phyloP scores from a whole-genome alignment of 495 filamentous ascomycete genomes.

The Trichoderma erinaceum region DNA sequence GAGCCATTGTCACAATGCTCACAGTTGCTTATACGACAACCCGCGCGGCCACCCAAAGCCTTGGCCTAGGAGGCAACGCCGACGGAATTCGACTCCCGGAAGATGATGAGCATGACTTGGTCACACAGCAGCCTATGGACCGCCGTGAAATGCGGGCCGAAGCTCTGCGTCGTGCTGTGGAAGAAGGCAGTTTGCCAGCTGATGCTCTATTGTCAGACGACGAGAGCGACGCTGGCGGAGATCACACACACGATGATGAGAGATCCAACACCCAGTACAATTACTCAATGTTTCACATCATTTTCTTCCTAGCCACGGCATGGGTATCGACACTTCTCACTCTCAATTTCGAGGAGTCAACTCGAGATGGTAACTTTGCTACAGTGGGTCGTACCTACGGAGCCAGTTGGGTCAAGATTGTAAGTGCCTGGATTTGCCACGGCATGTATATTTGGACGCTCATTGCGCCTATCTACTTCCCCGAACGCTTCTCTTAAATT shows the following conservation, averaged over 20 bases:
- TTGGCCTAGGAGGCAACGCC: conserved; percentile 65
- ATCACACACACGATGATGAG: conserved; percentile 76
- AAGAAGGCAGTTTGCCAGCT: conserved; percentile 83
- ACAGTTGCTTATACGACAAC: conserved; percentile 98
- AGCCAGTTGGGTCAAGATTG: conserved; percentile 99
- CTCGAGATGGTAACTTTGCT: conserved; percentile 64
- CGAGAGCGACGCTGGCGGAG: conserved; percentile 54
- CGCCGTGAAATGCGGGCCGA: conserved; percentile 89
- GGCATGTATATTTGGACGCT: conserved; percentile 89
- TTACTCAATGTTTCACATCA: conserved; percentile 94
- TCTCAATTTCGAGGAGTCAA: conserved; percentile 64
- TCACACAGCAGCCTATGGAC: conserved; percentile 75
- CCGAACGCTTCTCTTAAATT: conserved; percentile 58
- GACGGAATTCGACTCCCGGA: conserved; percentile 56
- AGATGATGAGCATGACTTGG: conserved; percentile 74
- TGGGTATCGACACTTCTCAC: conserved; percentile 94
- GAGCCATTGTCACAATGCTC: conserved; percentile 92
- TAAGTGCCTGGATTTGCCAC: conserved; percentile 96
- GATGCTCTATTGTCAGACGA: conserved; percentile 82
- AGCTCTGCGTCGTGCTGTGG: conserved; percentile 85
- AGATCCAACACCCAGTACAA: conserved; percentile 85
- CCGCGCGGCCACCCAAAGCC: conserved; percentile 87
- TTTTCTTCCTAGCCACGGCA: conserved; percentile 91
- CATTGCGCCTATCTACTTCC: conserved; percentile 76
- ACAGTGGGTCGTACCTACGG: conserved; percentile 93